Conservation (phyloP, 1,284 basidiomycete species). For the Sanghuangporus sanghuang region DNA sequence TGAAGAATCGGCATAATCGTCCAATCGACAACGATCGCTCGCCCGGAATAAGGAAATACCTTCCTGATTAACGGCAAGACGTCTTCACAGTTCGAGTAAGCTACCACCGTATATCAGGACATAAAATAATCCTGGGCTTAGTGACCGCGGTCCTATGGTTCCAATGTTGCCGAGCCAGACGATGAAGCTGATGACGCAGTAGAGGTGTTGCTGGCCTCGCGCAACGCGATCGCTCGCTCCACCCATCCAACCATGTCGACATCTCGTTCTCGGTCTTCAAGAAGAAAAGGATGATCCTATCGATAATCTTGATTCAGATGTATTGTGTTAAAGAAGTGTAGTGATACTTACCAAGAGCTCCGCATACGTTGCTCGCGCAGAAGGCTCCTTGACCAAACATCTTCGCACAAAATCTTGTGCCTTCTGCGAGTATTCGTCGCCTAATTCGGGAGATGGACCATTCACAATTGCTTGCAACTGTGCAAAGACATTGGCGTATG, state of each 20-base stretch:
- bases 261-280: constrained; percentile 45
- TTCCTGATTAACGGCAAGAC: neutral
- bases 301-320: neutral
- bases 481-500: constrained; percentile 94
- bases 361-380: constrained; percentile 77
- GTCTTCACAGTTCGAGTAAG: neutral
- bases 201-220: constrained; percentile 23
- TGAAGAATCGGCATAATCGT: neutral
- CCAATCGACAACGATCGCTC: neutral
- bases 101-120: neutral
- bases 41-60: neutral
- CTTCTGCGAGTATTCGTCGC: constrained; percentile 42
- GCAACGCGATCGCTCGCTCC: constrained; percentile 48
- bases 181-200: constrained; percentile 4
- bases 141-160: neutral
- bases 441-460: constrained; percentile 86
- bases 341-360: constrained; percentile 61
- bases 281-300: constrained; percentile 68
- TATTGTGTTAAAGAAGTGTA: neutral
- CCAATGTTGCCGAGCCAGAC: neutral
- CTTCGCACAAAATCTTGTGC: constrained; percentile 56
- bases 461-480: constrained; percentile 96
- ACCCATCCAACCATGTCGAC: constrained; percentile 89
- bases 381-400: constrained; percentile 77
- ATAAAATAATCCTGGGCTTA: neutral